phyloP scores from a whole-genome alignment of 2,329 filamentous ascomycete species.

The Decorospora gaudefroyi region DNA sequence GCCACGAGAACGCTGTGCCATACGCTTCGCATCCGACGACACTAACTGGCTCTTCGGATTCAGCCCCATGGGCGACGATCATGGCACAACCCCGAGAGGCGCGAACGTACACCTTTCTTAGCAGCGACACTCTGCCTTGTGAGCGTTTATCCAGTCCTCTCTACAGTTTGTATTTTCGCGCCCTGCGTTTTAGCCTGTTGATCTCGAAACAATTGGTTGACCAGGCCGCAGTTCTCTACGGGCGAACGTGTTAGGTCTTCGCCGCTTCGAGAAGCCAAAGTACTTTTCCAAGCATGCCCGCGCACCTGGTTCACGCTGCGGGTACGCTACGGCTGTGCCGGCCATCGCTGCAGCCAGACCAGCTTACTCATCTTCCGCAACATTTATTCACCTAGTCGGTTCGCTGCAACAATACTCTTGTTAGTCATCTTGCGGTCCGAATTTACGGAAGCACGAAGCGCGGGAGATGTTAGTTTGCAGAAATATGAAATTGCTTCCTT shows the following conservation, averaged over 20 bases:
- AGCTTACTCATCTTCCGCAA: neutral
- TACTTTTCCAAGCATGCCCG: neutral
- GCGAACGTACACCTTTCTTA: neutral
- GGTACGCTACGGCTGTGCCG: slow-evolving; percentile 4
- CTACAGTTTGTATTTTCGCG: neutral
- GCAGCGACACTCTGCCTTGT: neutral
- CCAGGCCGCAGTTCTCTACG: no score
- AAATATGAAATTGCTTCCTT: no score
- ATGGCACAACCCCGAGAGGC: neutral
- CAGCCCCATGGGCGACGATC: neutral
- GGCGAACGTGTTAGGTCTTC: neutral
- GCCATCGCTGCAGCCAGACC: slow-evolving; percentile 3
- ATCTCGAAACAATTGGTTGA: no score
- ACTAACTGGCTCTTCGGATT: neutral
- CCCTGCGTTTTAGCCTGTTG: no score
- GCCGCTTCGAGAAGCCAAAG: neutral
- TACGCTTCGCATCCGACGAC: neutral
- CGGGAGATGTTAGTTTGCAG: no score
- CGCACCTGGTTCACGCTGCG: slow-evolving; percentile 6
- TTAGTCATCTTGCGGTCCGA: no score
- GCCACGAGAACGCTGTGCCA: neutral
- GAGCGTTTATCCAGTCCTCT: neutral
- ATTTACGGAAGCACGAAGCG: no score
- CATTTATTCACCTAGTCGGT: neutral
- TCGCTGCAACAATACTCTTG: no score